phyloP scores from a whole-genome alignment of 2,329 filamentous ascomycete genomes.

The Sclerotinia nivalis region DNA sequence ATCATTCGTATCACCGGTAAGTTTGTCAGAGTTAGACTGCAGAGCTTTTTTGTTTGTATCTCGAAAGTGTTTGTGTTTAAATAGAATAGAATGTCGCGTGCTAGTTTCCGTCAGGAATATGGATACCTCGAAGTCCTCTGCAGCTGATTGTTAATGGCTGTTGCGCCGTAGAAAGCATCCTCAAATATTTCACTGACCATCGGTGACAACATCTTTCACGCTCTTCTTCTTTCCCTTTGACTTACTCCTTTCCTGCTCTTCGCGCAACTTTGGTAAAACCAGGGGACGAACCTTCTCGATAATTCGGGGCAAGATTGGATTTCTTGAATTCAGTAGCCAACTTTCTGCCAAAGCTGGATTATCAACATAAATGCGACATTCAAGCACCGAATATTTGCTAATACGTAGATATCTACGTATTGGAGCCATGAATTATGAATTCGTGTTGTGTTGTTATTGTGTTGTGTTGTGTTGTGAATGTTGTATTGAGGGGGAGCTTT shows the following conservation, averaged over 20 bases:
- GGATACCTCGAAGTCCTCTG: constrained; percentile 93
- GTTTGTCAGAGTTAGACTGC: constrained; percentile 60
- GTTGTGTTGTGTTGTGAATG: not conserved
- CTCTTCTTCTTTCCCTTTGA: constrained; percentile 57
- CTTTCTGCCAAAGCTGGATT: constrained; percentile 79
- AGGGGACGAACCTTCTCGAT: constrained; percentile 83
- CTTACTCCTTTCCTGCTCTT: constrained; percentile 72
- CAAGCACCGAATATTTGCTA: constrained; percentile 90
- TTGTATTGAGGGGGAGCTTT: not conserved
- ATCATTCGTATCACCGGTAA: constrained; percentile 57
- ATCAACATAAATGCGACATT: constrained; percentile 94
- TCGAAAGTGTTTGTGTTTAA: constrained; percentile 78
- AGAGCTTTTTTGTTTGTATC: constrained; percentile 50
- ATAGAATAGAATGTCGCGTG: constrained; percentile 81
- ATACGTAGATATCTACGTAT: constrained; percentile 88
- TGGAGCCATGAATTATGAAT: constrained; percentile 66
- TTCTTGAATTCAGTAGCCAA: constrained; percentile 78
- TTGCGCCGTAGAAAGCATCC: not conserved
- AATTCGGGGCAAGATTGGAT: constrained; percentile 76
- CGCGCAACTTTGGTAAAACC: constrained; percentile 85
- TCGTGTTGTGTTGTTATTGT: not conserved
- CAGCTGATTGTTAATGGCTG: constrained; percentile 27
- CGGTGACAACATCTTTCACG: constrained; percentile 83
- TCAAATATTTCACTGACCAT: constrained; percentile 55
- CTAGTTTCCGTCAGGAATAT: constrained; percentile 88